Conservation (phyloP, 305 asterid genomes). For the Ilex paraguariensis region DNA sequence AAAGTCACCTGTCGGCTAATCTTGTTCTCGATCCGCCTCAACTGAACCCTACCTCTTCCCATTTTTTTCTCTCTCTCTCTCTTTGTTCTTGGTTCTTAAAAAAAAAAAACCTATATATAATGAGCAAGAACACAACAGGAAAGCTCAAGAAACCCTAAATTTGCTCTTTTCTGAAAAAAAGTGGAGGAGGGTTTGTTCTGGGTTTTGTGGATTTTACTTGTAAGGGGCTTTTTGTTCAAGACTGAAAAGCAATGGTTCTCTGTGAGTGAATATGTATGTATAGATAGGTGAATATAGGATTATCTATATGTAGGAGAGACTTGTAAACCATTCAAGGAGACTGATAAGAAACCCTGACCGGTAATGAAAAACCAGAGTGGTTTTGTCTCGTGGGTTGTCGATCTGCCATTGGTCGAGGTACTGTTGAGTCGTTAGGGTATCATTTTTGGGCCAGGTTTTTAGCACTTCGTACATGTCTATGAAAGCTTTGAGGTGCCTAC, state of each 20-base stretch:
- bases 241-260: too few species aligned
- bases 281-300: too few species aligned
- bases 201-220: too few species aligned
- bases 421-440: slow-evolving; percentile 10
- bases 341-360: slow-evolving; percentile 10
- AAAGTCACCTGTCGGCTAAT: slow-evolving; percentile 71
- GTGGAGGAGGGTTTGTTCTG: too few species aligned
- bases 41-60: slow-evolving; percentile 71
- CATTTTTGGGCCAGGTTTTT: slow-evolving; percentile 9
- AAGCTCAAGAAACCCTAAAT: slow-evolving; percentile 25
- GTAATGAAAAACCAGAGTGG: slow-evolving; percentile 14
- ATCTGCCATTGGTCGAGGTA: slow-evolving; percentile 21
- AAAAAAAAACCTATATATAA: not conserved
- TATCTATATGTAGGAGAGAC: too few species aligned
- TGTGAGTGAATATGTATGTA: too few species aligned
- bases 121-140: not conserved
- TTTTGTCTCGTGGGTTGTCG: slow-evolving; percentile 36
- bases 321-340: too few species aligned
- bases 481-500: too few species aligned
- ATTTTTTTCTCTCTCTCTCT: slow-evolving; percentile 13
- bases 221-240: too few species aligned
- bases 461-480: slow-evolving; percentile 10
- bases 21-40: slow-evolving; percentile 74
- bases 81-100: not conserved
- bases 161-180: not conserved